Conservation (phyloP, 495 filamentous ascomycete species). For the Hypoxylon cercidicola region DNA sequence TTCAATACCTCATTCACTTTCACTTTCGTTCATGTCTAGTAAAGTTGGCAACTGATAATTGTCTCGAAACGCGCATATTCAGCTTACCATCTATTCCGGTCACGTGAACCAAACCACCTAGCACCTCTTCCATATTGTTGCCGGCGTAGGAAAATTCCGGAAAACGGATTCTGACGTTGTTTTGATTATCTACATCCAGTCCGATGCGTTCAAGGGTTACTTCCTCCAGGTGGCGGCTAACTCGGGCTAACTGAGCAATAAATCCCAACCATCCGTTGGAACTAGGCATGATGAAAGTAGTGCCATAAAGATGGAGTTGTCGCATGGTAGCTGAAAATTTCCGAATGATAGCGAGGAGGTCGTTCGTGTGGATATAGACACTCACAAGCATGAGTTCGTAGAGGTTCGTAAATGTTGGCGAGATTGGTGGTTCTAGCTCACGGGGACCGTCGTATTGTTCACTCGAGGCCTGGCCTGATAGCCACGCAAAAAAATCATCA, state of each 20-base stretch:
- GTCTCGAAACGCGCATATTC: too few species aligned
- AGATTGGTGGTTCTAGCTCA: constrained; percentile 8
- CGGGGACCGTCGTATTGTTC: constrained; percentile 1
- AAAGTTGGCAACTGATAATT: too few species aligned
- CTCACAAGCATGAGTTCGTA: constrained; percentile 47
- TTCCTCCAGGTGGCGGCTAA: constrained; percentile 1
- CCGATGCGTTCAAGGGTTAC: neutral
- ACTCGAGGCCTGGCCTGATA: neutral
- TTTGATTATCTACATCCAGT: too few species aligned
- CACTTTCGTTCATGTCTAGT: too few species aligned
- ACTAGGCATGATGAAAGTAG: neutral
- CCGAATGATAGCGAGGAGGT: constrained; percentile 41
- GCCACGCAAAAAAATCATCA: constrained; percentile 15
- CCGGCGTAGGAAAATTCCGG: too few species aligned
- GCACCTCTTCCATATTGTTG: too few species aligned
- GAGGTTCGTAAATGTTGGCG: constrained; percentile 40
- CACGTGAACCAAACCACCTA: too few species aligned
- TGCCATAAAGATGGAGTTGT: constrained; percentile 39
- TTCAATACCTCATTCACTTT: too few species aligned
- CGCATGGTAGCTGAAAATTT: constrained; percentile 50
- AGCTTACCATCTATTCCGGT: too few species aligned
- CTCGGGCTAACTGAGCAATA: neutral
- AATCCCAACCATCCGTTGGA: neutral
- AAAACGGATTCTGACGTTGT: too few species aligned
- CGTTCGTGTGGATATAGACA: neutral